Evolutionary conservation across 345 rosid species (phyloP).

Genomic region (Eucalyptus regnans): DNA sequence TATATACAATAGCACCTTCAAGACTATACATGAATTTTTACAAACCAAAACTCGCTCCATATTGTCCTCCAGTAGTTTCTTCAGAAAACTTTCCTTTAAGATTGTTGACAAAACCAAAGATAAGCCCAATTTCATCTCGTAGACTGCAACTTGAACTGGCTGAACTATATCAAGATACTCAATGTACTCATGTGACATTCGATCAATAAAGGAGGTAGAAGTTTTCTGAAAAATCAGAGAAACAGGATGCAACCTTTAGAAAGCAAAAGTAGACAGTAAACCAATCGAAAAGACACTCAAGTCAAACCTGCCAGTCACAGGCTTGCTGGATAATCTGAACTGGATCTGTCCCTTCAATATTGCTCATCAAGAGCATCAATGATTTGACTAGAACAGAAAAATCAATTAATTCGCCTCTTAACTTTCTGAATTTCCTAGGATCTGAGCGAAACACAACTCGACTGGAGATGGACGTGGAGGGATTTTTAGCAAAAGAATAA

Average conservation of each 20-base stretch:
- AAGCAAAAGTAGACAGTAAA: neutral
- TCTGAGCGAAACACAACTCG: constrained; percentile 47
- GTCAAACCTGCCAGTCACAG: constrained; percentile 77
- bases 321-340: constrained; percentile 40
- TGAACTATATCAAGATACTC: constrained; percentile 67
- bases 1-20: neutral
- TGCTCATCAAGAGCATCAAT: constrained; percentile 25
- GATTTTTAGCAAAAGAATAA: too few relatives aligned
- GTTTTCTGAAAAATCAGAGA: constrained; percentile 50
- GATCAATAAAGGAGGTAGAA: constrained; percentile 49
- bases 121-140: constrained; percentile 83
- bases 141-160: constrained; percentile 89
- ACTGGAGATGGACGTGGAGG: too few relatives aligned
- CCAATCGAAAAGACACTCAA: neutral
- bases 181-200: constrained; percentile 44
- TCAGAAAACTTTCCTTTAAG: constrained; percentile 25
- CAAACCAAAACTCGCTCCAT: constrained; percentile 53
- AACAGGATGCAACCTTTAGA: neutral
- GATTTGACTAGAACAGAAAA: constrained; percentile 31
- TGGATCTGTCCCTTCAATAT: constrained; percentile 25
- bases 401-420: constrained; percentile 58
- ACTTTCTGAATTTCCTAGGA: constrained; percentile 44
- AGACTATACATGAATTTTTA: neutral
- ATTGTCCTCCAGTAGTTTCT: constrained; percentile 26
- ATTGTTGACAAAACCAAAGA: constrained; percentile 46